These are phyloP conservation scores for Schizosaccharomyces pombe DNA, from an alignment of 805 yeast genomes.

Conservation along the genomic window DNA sequence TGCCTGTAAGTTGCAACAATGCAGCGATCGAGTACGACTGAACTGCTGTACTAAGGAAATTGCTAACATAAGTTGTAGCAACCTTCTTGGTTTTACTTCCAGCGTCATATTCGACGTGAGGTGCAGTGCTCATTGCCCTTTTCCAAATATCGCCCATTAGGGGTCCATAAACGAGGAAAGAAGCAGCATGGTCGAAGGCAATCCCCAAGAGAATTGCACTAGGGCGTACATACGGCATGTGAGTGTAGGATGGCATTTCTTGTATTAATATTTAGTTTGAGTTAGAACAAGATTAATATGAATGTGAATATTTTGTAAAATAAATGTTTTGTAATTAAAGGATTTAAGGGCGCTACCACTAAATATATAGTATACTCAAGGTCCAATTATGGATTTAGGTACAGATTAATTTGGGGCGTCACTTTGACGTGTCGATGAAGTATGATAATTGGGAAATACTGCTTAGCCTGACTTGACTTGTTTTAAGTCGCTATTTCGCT, in stretches of 20 bases:
- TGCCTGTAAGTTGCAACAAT: constrained; percentile 17
- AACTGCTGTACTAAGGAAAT: constrained; percentile 11
- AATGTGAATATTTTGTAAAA: neutral
- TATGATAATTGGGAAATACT: too few relatives aligned
- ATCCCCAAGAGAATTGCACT: constrained; percentile 18
- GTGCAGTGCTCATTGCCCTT: neutral
- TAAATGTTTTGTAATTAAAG: too few relatives aligned
- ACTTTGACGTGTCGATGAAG: constrained; percentile 1
- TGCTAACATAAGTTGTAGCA: neutral
- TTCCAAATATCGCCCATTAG: constrained; percentile 15
- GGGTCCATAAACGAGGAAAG: constrained; percentile 16
- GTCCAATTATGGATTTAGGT: neutral
- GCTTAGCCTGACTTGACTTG: too few relatives aligned
- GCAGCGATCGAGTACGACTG: constrained; percentile 20
- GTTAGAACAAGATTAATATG: neutral
- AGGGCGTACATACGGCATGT: constrained; percentile 1
- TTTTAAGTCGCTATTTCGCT: too few relatives aligned
- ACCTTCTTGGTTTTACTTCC: neutral
- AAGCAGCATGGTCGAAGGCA: constrained; percentile 15
- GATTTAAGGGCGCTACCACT: too few relatives aligned
- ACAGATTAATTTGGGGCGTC: neutral
- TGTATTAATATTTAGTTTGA: neutral
- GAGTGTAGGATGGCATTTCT: neutral
- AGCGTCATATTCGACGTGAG: neutral
- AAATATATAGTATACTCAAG: too few relatives aligned